These are phyloP conservation scores for Leishmania martiniquensis DNA, from an alignment of 208 protist species.

Conservation along the genomic window DNA sequence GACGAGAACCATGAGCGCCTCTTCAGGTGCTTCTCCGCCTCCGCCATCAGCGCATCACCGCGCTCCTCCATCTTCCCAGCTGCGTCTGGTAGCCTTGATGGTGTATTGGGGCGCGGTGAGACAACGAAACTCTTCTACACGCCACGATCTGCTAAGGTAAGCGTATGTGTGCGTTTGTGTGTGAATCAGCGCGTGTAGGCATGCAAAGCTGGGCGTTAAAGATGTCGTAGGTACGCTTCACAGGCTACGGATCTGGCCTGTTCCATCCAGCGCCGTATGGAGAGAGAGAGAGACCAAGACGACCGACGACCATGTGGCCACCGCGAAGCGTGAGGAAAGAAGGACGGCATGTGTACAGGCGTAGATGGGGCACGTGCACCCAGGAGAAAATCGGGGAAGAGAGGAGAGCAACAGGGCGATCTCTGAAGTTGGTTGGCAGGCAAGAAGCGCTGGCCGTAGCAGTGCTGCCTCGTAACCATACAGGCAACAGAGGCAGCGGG, in stretches of 20 bases:
- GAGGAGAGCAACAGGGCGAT: neutral
- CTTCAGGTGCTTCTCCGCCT: constrained; percentile 73
- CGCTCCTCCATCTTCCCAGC: constrained; percentile 54
- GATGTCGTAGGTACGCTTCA: neutral
- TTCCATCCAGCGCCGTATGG: neutral
- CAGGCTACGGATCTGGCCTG: neutral
- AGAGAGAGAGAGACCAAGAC: neutral
- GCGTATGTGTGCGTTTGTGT: neutral
- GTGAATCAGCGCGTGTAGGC: neutral
- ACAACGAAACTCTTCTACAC: neutral
- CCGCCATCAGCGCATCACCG: constrained; percentile 71
- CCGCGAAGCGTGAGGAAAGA: neutral
- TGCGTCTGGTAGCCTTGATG: constrained; percentile 9
- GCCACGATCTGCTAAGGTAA: neutral
- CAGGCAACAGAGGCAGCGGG: neutral
- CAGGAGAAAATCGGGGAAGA: neutral
- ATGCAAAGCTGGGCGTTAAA: neutral
- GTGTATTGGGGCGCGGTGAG: neutral
- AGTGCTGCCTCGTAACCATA: neutral
- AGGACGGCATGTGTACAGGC: neutral
- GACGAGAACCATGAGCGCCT: constrained; percentile 74
- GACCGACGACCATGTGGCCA: neutral
- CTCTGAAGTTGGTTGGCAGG: neutral
- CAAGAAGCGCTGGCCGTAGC: no score
- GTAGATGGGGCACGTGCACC: neutral